Evolutionary conservation across 2,329 filamentous ascomycete genomes (phyloP).

Genomic region (Paramyrothecium sp.): DNA sequence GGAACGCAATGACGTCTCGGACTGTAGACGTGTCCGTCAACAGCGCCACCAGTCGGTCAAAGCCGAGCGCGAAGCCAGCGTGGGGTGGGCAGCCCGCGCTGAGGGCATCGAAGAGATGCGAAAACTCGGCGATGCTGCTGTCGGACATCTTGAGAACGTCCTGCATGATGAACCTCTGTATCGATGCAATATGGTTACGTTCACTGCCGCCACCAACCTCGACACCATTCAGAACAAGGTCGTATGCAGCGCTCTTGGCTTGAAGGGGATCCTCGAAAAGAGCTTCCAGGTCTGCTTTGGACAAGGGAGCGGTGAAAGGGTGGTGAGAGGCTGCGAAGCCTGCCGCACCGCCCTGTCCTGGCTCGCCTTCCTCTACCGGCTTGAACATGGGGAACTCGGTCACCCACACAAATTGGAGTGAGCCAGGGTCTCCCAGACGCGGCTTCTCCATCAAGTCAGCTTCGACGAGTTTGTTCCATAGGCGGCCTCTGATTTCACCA

Average conservation of each 20-base stretch:
- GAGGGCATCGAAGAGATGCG: slow-evolving; percentile 80
- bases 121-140: slow-evolving; percentile 74
- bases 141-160: slow-evolving; percentile 78
- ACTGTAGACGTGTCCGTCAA: slow-evolving; percentile 77
- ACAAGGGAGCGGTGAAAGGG: slow-evolving; percentile 88
- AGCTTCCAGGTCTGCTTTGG: slow-evolving; percentile 68
- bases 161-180: slow-evolving; percentile 83
- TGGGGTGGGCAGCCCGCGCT: slow-evolving; percentile 89
- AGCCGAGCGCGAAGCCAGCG: slow-evolving; percentile 88
- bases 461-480: slow-evolving; percentile 70
- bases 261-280: slow-evolving; percentile 70
- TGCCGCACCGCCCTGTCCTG: slow-evolving; percentile 77
- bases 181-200: slow-evolving; percentile 80
- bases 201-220: slow-evolving; percentile 92
- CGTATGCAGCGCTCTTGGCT: slow-evolving; percentile 85
- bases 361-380: slow-evolving; percentile 58
- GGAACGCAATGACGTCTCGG: slow-evolving; percentile 93
- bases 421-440: slow-evolving; percentile 29
- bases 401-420: slow-evolving; percentile 78
- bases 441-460: slow-evolving; percentile 51
- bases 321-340: slow-evolving; percentile 90
- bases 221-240: slow-evolving; percentile 91
- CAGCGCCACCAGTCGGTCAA: slow-evolving; percentile 81
- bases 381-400: slow-evolving; percentile 92
- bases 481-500: slow-evolving; percentile 68